These are phyloP conservation scores for Haematococcus lacustris DNA, from an alignment of 139 green algal genomes.

Conservation along the genomic window DNA sequence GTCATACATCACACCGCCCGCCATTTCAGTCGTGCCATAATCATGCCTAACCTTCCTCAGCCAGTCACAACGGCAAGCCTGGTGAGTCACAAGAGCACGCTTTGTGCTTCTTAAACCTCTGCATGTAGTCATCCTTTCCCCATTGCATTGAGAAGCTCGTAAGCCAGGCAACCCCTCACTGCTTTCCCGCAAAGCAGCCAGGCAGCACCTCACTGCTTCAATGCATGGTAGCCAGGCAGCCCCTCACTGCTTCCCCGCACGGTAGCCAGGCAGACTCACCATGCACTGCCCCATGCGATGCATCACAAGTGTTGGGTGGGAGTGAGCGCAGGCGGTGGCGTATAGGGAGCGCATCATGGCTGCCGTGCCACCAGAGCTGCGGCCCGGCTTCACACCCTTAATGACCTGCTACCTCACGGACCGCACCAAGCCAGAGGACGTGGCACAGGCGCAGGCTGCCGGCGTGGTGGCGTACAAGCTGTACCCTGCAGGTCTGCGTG, in stretches of 20 bases:
- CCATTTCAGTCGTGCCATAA: slow-evolving; percentile 80
- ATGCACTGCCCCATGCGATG: background rate
- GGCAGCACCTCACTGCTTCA: background rate
- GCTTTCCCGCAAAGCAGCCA: background rate
- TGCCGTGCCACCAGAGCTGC: slow-evolving; percentile 39
- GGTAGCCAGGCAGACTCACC: background rate
- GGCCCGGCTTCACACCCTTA: slow-evolving; percentile 74
- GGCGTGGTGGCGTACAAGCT: slow-evolving; percentile 92
- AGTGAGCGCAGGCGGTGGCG: slow-evolving; percentile 42
- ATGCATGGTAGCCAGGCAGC: background rate
- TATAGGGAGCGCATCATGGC: slow-evolving; percentile 76
- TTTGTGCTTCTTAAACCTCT: background rate
- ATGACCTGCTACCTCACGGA: slow-evolving; percentile 99
- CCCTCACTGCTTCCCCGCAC: background rate
- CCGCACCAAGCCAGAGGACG: slow-evolving; percentile 72
- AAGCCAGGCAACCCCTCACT: background rate
- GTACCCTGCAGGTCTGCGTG: slow-evolving; percentile 94
- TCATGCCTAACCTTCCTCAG: slow-evolving; percentile 97
- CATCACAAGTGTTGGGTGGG: background rate
- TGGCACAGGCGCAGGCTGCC: slow-evolving; percentile 52
- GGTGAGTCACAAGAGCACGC: slow-evolving; percentile 5
- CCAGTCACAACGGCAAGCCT: slow-evolving; percentile 65
- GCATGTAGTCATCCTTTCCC: background rate
- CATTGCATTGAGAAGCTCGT: no score
- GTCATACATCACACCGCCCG: slow-evolving; percentile 80